Evolutionary conservation across 352 stramenopile genomes (phyloP).

Genomic region (Pelagophyceae sp.): DNA sequence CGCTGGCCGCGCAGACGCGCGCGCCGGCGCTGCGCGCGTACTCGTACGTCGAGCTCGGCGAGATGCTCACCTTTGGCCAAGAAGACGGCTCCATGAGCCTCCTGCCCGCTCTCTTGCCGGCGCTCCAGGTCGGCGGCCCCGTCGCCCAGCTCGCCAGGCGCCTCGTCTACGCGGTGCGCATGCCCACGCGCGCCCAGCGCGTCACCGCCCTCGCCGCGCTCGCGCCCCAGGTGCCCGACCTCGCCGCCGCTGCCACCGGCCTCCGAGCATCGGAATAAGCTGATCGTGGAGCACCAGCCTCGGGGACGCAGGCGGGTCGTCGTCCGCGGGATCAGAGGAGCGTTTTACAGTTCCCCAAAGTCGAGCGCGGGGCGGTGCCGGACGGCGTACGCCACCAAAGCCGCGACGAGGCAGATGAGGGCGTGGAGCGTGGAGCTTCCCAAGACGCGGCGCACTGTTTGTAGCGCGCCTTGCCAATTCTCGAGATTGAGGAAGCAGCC

Average conservation of each 20-base stretch:
- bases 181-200: conserved; percentile 12
- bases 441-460: too few species aligned
- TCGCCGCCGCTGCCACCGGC: too few species aligned
- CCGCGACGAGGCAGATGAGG: too few species aligned
- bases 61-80: conserved; percentile 37
- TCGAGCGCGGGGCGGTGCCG: too few species aligned
- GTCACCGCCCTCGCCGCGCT: neutral
- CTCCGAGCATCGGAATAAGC: too few species aligned
- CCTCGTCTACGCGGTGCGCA: conserved; percentile 15
- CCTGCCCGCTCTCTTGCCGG: conserved; percentile 4
- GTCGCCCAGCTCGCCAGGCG: neutral
- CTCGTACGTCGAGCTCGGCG: conserved; percentile 33
- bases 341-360: too few species aligned
- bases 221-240: neutral
- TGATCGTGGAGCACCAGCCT: too few species aligned
- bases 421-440: too few species aligned
- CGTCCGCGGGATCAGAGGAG: too few species aligned
- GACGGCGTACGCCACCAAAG: too few species aligned
- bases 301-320: too few species aligned
- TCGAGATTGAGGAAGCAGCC: neutral
- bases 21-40: conserved; percentile 26
- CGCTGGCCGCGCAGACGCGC: neutral
- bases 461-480: too few species aligned
- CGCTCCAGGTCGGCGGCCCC: neutral
- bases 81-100: conserved; percentile 35